Evolutionary conservation across 495 filamentous ascomycete species (phyloP).

Genomic region (Talaromyces wortmannii): DNA sequence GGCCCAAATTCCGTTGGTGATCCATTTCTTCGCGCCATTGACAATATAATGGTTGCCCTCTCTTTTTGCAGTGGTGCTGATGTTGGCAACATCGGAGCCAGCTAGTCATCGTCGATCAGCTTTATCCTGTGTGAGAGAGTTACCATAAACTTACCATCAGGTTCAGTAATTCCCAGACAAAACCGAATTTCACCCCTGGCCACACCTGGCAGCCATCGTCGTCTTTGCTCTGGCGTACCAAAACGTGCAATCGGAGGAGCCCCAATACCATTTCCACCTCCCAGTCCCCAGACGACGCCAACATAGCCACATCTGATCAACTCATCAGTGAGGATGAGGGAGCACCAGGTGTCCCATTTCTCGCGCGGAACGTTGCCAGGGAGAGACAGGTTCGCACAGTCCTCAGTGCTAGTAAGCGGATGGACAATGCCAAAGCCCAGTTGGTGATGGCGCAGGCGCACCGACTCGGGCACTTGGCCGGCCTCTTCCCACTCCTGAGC

Average conservation of each 20-base stretch:
- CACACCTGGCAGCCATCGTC: slow-evolving; percentile 40
- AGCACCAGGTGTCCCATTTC: slow-evolving; percentile 45
- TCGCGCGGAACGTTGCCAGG: slow-evolving; percentile 33
- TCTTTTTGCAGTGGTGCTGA: slow-evolving; percentile 39
- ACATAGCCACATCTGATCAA: slow-evolving; percentile 34
- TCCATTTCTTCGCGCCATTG: slow-evolving; percentile 54
- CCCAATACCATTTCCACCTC: slow-evolving; percentile 46
- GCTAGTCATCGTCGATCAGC: slow-evolving; percentile 14
- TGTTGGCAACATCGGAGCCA: slow-evolving; percentile 48
- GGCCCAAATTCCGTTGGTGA: slow-evolving; percentile 49
- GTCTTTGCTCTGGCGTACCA: slow-evolving; percentile 41
- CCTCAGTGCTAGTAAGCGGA: slow-evolving; percentile 26
- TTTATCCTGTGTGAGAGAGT: neutral
- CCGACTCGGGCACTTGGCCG: slow-evolving; percentile 33
- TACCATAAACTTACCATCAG: slow-evolving; percentile 29
- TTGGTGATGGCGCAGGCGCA: slow-evolving; percentile 27
- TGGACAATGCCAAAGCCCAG: slow-evolving; percentile 30
- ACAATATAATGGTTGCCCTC: slow-evolving; percentile 43
- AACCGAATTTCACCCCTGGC: slow-evolving; percentile 41
- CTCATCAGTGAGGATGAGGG: slow-evolving; percentile 40
- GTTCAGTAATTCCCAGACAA: slow-evolving; percentile 51
- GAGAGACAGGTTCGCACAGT: slow-evolving; percentile 22
- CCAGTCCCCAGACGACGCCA: slow-evolving; percentile 41
- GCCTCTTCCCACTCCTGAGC: slow-evolving; percentile 42
- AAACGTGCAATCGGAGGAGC: slow-evolving; percentile 47